These are phyloP conservation scores for Lentinula aciculospora DNA, from an alignment of 768 basidiomycete genomes.

Conservation along the genomic window DNA sequence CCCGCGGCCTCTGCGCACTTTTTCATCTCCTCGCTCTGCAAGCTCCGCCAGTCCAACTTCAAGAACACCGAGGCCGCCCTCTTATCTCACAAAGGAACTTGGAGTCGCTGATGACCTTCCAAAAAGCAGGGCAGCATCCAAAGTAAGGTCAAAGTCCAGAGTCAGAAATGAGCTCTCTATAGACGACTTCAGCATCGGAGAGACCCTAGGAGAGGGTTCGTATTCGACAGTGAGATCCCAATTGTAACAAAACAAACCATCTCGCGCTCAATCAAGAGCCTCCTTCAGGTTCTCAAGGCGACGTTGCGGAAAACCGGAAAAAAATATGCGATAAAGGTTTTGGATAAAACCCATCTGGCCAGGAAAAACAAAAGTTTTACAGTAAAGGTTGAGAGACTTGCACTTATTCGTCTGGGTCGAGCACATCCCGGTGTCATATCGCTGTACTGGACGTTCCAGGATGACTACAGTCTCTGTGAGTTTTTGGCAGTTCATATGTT, in stretches of 20 bases:
- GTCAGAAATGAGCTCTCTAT: slow-evolving; percentile 38
- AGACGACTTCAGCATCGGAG: slow-evolving; percentile 69
- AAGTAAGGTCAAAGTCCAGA: slow-evolving; percentile 32
- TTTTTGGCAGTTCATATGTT: slow-evolving; percentile 11
- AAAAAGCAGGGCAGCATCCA: slow-evolving; percentile 14
- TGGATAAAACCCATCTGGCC: slow-evolving; percentile 80
- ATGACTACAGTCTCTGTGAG: slow-evolving; percentile 79
- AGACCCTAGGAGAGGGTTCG: slow-evolving; percentile 75
- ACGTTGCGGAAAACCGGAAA: slow-evolving; percentile 50
- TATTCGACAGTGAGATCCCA: slow-evolving; percentile 62
- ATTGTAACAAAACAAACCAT: background rate
- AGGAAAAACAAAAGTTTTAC: slow-evolving; percentile 74
- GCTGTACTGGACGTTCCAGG: slow-evolving; percentile 82
- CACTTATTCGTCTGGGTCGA: slow-evolving; percentile 65
- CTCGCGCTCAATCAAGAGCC: background rate
- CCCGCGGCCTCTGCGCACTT: slow-evolving; percentile 54
- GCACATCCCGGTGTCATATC: slow-evolving; percentile 80
- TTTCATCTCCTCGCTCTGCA: slow-evolving; percentile 58
- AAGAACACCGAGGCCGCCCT: slow-evolving; percentile 37
- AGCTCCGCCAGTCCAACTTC: slow-evolving; percentile 41
- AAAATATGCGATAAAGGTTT: slow-evolving; percentile 71
- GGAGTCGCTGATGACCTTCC: slow-evolving; percentile 30
- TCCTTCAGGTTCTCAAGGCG: slow-evolving; percentile 52
- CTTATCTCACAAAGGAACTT: slow-evolving; percentile 56
- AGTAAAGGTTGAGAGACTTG: slow-evolving; percentile 77